Base-by-base conservation (phyloP, 768 basidiomycete species). In the Mycena indigotica region DNA sequence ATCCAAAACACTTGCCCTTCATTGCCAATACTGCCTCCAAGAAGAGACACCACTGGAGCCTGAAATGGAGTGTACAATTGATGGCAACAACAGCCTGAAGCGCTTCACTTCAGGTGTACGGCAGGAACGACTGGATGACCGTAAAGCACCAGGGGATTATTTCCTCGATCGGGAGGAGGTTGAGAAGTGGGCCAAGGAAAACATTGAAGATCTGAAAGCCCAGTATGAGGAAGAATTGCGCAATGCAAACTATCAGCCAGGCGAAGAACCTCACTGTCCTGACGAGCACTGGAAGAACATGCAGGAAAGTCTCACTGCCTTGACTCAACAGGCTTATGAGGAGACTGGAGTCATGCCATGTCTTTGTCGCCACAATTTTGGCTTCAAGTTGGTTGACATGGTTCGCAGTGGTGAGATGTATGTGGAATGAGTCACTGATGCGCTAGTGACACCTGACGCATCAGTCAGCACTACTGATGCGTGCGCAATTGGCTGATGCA, bases 281-380 rank as follows among this genome's bases (percentile, higher is more conserved):
- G 0, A 68, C 3, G 52, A 53, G 19, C 35, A 25, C 5, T 53
- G 52, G 52, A 4, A 44, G 39, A 54, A 54, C 40, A 75, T 25
- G 60, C 62, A 62, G 74, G 72, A n/a, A n/a, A n/a, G n/a, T n/a
- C n/a, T n/a, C n/a, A n/a, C n/a, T n/a, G n/a, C n/a, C 15, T 64
- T 58, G 25, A 71, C 71, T 67, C 77, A 70, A 73, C 61, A 57
- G 3, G 61, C 75, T 5, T 79, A 73, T 48, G 57, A 71, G 1
- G 72, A 77, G 66, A 69, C 73, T 0, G 74, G 77, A 0, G 63
- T 76, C 17, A 80, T 80, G 56, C 68, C 72, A 0, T n/a, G n/a
- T n/a, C n/a, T n/a, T n/a, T n/a, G n/a, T n/a, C n/a, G n/a, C n/a
- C n/a, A n/a, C n/a, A n/a, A n/a, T n/a, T 64, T 73, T 0, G 57